These are phyloP conservation scores for Cichorium intybus DNA, from an alignment of 140 eudicot species.

Conservation along the genomic window DNA sequence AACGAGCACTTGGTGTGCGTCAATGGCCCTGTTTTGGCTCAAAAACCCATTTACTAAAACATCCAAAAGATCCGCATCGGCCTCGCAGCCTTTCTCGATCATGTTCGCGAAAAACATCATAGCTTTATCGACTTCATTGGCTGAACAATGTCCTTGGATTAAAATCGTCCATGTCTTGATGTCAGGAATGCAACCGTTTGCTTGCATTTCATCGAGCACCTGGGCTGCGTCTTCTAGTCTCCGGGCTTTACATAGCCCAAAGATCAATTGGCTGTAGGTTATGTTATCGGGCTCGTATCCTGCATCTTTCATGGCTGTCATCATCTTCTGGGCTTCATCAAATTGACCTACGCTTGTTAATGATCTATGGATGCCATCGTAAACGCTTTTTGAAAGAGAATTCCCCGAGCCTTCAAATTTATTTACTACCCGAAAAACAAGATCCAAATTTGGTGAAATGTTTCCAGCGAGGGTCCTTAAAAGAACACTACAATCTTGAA, in stretches of 20 bases:
- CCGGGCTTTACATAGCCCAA: slow-evolving; percentile 72
- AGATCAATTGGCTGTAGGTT: slow-evolving; percentile 81
- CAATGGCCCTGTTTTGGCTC: slow-evolving; percentile 33
- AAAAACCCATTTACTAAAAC: slow-evolving; percentile 60
- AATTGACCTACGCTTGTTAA: slow-evolving; percentile 73
- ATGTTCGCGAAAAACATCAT: slow-evolving; percentile 48
- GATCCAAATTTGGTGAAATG: slow-evolving; percentile 55
- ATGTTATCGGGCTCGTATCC: slow-evolving; percentile 88
- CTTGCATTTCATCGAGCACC: slow-evolving; percentile 69
- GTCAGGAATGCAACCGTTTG: slow-evolving; percentile 66
- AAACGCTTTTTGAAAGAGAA: slow-evolving; percentile 48
- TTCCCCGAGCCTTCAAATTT: slow-evolving; percentile 63
- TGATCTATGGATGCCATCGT: slow-evolving; percentile 82
- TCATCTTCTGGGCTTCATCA: slow-evolving; percentile 73
- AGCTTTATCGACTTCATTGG: slow-evolving; percentile 65
- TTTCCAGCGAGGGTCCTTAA: slow-evolving; percentile 39
- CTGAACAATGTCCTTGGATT: slow-evolving; percentile 68
- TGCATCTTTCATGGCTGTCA: slow-evolving; percentile 55
- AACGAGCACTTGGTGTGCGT: slow-evolving; percentile 44
- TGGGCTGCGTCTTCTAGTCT: slow-evolving; percentile 72
- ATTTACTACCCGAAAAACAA: slow-evolving; percentile 65
- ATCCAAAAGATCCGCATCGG: slow-evolving; percentile 83
- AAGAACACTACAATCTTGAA: slow-evolving; percentile 51
- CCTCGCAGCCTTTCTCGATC: slow-evolving; percentile 59
- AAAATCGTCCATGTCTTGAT: slow-evolving; percentile 85